phyloP scores from a whole-genome alignment of 164 flowering plant species.

The Brasenia schreberi region DNA sequence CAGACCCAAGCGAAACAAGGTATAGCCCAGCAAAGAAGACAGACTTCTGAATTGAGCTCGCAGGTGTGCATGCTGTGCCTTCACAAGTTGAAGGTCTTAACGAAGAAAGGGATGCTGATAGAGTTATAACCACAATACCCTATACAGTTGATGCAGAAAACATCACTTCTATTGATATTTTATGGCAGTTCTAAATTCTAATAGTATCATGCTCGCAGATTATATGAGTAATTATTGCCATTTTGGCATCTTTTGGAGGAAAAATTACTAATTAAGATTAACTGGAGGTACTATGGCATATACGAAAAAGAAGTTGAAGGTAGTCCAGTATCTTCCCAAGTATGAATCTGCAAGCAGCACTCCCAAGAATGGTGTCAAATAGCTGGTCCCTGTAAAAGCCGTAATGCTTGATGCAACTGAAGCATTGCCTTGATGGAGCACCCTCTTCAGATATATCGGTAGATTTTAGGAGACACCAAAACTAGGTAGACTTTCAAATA shows the following conservation, averaged over 20 bases:
- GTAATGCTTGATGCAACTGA: constrained; percentile 56
- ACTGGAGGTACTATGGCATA: constrained; percentile 37
- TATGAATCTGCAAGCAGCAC: constrained; percentile 67
- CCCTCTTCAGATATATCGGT: constrained; percentile 43
- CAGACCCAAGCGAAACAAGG: constrained; percentile 57
- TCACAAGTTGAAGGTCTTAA: constrained; percentile 40
- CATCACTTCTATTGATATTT: too few species aligned
- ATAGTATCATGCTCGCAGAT: too few species aligned
- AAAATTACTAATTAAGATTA: too few species aligned
- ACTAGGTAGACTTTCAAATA: constrained; percentile 59
- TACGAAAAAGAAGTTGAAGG: constrained; percentile 38
- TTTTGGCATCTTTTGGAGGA: background rate
- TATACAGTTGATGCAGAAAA: constrained; percentile 1
- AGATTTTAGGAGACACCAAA: constrained; percentile 62
- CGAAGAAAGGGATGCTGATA: constrained; percentile 49
- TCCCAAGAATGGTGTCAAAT: constrained; percentile 58
- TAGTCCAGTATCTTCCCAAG: constrained; percentile 72
- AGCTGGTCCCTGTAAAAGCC: constrained; percentile 67
- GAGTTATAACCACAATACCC: constrained; percentile 61
- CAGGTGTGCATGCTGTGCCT: constrained; percentile 37
- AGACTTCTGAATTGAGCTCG: constrained; percentile 39
- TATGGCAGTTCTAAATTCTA: too few species aligned
- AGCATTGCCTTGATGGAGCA: constrained; percentile 52
- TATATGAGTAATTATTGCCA: too few species aligned
- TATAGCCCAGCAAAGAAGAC: constrained; percentile 57